Evolutionary conservation across 2,329 filamentous ascomycete genomes (phyloP), one percentile per base, ranked within the genome.

Genomic region (Beauveria australis): DNA sequence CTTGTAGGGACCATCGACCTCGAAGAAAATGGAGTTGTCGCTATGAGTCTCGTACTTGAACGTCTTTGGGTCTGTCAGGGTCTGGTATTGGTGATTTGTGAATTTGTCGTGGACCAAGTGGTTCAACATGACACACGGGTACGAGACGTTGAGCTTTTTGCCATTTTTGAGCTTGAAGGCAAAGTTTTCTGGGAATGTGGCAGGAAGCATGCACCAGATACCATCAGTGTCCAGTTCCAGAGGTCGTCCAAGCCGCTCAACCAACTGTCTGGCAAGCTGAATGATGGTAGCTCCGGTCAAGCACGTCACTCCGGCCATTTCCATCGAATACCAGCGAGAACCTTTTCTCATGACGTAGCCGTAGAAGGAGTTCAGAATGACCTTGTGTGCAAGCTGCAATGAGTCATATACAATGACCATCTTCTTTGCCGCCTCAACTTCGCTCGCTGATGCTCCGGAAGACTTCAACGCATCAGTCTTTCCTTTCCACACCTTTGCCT

Each of bases 321-420:
- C 94, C 83, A 99, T 88, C 19, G 94, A 99, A 72, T 99, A 99
- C 94, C 94, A 99, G 60, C 94, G 86, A 43, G 94, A 99, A 40
- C 94, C 94, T 73, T 99, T 99, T 77, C 94, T 84, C 94, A 99
- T 99, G 72, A 97, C 94, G 71, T 99, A 99, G 64, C 94, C 94
- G 67, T 99, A 99, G 78, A 99, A 99, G 60, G 92, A 96, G 78
- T 99, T 99, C 60, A 99, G 74, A 81, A 99, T 99, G 77, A 99
- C 94, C 73, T 99, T 99, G 79, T 99, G 94, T 0, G 94, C 94
- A 68, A 99, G 80, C 73, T 99, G 95, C 61, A 99, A 79, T 0
- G 94, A 99, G 72, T 99, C 94, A 72, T 91, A 99, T 5, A 99
- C 77, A 53, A 97, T 82, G 60, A 97, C 94, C 95, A 99, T 99